These are phyloP conservation scores for Venustampulla echinocandica DNA, from an alignment of 495 filamentous ascomycete species.

Conservation along the genomic window DNA sequence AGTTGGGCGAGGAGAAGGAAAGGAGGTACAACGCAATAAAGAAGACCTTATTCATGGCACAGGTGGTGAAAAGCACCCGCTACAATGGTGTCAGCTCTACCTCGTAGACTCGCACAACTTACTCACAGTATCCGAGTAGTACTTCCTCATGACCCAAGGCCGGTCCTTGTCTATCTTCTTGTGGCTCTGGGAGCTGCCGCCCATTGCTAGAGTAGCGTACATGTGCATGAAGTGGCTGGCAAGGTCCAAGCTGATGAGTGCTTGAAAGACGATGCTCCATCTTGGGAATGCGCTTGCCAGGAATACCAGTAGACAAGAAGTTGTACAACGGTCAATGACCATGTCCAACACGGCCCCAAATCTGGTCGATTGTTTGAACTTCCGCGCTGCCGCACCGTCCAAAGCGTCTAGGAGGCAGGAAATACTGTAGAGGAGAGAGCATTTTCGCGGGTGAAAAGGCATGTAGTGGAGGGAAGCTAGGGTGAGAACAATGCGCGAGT, in stretches of 20 bases:
- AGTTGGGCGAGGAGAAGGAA: conserved; percentile 80
- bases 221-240: conserved; percentile 98
- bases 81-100: conserved; percentile 27
- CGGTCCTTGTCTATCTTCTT: conserved; percentile 81
- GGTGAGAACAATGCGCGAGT: conserved; percentile 79
- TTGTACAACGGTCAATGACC: conserved; percentile 94
- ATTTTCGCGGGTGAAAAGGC: conserved; percentile 92
- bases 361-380: conserved; percentile 80
- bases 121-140: conserved; percentile 88
- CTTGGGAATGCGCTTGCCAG: conserved; percentile 82
- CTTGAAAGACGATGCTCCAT: conserved; percentile 88
- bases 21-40: conserved; percentile 97
- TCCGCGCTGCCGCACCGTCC: conserved; percentile 82
- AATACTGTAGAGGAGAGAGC: conserved; percentile 80
- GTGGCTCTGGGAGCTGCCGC: conserved; percentile 70
- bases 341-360: conserved; percentile 97
- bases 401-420: conserved; percentile 91
- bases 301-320: conserved; percentile 87
- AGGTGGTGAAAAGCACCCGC: conserved; percentile 86
- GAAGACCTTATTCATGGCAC: conserved; percentile 85
- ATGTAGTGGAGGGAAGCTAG: conserved; percentile 95
- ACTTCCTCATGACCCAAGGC: conserved; percentile 78
- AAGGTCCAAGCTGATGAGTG: conserved; percentile 81
- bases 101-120: conserved; percentile 1
- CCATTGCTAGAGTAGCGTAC: conserved; percentile 85